Base-by-base conservation (phyloP, 805 yeast genomes). In the Candida lessepsii region DNA sequence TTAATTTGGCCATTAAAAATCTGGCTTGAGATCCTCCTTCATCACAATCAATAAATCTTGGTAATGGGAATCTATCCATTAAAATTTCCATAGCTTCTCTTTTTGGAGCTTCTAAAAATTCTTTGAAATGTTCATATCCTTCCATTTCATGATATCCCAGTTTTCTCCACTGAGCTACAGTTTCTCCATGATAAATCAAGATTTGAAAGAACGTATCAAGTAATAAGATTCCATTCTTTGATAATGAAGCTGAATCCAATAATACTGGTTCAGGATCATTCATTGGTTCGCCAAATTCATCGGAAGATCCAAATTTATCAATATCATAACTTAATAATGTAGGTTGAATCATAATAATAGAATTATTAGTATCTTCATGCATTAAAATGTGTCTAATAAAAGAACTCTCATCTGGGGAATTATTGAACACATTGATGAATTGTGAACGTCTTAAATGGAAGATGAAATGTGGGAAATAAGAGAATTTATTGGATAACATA, bases 11-110 rank as follows among this genome's bases (percentile, higher is more conserved):
- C 64, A 88, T 81, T 64, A 93, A 75, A 75, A 93, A 93, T 67
- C 99, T 82, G 2, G 98, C 97, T 68, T 93, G 99, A 11, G 97
- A 90, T 41, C 96, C 97, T 54, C 99, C 98, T 54, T 91, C 97
- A 60, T 91, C 97, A 44, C 96, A 88, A 54, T 91, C 96, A 52
- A 93, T 90, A 58, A 91, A 93, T 66, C 99, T 80, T 4, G 88
- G 88, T 46, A 81, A 67, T 39, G 88, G 88, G 66, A 78, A 81
- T 50, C 88, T 62, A 51, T 81, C 87, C 45, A 77, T 67, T 28
- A 81, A 64, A 24, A 82, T 67, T 35, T 77, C 81, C 44, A 82
- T 79, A 9, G 86, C 87, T 50, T 81, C 87, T 41, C 64, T 59
- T 50, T 80, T 76, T 13, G 88, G 87, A 20, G 71, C 73, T 40